Conservation (phyloP, 768 basidiomycete genomes). For the Termitomyces sp. region DNA sequence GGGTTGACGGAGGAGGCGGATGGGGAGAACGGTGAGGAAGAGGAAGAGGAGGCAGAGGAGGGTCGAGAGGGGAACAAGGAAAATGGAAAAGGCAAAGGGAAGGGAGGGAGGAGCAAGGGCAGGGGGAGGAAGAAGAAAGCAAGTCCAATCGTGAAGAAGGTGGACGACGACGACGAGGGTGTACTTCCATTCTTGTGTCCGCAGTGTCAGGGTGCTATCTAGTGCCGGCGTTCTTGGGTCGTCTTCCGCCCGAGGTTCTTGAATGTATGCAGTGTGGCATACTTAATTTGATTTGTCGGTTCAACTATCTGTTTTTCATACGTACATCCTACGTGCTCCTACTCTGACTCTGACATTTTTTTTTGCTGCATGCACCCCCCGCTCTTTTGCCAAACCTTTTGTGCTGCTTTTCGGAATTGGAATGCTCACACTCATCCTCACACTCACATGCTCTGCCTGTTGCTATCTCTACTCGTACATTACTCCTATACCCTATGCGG, state of each 20-base stretch:
- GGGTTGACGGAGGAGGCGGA: neutral
- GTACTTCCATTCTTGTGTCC: slow-evolving; percentile 9
- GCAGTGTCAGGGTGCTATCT: slow-evolving; percentile 10
- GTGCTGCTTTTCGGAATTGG: no score
- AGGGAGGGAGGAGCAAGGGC: no score
- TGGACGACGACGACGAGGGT: neutral
- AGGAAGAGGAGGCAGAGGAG: neutral
- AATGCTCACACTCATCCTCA: neutral
- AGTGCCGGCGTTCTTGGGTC: neutral
- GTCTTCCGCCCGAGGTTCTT: no score
- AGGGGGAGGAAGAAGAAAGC: neutral
- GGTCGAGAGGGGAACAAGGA: neutral
- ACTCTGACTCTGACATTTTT: no score
- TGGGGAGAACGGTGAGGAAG: neutral
- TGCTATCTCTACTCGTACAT: neutral
- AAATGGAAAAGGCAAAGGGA: neutral
- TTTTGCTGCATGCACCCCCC: no score
- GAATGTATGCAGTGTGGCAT: no score
- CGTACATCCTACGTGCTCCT: no score
- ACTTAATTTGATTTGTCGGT: neutral
- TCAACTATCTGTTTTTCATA: no score
- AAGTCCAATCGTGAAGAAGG: neutral
- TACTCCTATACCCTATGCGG: neutral
- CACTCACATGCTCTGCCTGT: neutral
- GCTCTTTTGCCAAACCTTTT: no score